Evolutionary conservation across 1,139 yeast species (phyloP), one percentile per base, ranked within the genome.

Genomic region (Sugiyamaella paludigena): DNA sequence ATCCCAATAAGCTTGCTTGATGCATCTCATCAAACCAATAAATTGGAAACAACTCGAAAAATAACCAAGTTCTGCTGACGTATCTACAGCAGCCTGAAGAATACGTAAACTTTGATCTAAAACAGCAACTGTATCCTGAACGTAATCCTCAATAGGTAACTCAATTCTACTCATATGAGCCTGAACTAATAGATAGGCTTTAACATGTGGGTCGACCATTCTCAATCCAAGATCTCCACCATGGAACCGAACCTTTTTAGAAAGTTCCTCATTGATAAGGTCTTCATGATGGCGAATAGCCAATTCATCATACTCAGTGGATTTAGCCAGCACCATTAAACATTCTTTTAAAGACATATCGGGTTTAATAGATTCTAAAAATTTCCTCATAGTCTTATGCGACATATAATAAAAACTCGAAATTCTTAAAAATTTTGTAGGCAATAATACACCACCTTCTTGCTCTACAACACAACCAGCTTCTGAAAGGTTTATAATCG

Each of bases 201-300:
- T 92, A 56, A 92, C 91, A 66, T 92, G 98, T 2, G 98, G 98
- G 67, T 92, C 96, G 85, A 96, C 89, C 66, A 89, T 84, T 57
- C 83, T 71, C 58, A 83, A 83, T 48, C 79, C 83, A 43, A 73
- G 57, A 19, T 56, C 60, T 38, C 69, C 60, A 54, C 75, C 94
- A 2, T 87, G 83, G 60, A 80, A 92, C 52, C 94, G 76, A 74
- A 89, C 78, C 43, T 82, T 81, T 54, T 81, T 83, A 1, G 96
- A 88, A 79, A 94, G 77, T 62, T 91, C 98, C 73, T 83, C 81
- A 67, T 92, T 92, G 71, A 91, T 84, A 54, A 91, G 73, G 62
- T 91, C 97, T 70, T 92, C 98, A 36, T 96, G 96, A 62, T 92
- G 98, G 58, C 98, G 79, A 0, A 95, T 91, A 2, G 98, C 95